Evolutionary conservation across 176 grass and related monocot genomes (phyloP).

Genomic region (Raddia distichophylla): DNA sequence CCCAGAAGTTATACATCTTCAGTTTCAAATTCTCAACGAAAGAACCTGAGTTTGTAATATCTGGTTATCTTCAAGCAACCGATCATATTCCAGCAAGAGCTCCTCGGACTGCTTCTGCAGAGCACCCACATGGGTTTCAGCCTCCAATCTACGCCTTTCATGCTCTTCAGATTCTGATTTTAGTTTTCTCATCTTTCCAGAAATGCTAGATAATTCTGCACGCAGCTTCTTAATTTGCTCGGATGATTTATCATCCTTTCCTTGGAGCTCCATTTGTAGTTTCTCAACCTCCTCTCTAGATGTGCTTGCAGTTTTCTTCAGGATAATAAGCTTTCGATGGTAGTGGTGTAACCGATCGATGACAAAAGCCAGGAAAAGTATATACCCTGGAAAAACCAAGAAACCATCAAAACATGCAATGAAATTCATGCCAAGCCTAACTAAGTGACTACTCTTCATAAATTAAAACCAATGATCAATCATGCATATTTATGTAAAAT

Average conservation of each 20-base stretch:
- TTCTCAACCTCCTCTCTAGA: constrained; percentile 64
- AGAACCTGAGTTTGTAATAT: constrained; percentile 58
- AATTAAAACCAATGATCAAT: neutral
- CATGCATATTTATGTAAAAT: neutral
- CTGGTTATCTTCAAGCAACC: constrained; percentile 61
- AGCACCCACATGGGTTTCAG: constrained; percentile 53
- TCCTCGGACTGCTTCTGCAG: constrained; percentile 63
- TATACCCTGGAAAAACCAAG: constrained; percentile 48
- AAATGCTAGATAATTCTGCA: constrained; percentile 36
- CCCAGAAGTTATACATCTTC: neutral
- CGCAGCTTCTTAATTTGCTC: constrained; percentile 48
- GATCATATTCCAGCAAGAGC: constrained; percentile 66
- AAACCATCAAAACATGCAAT: neutral
- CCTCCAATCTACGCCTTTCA: constrained; percentile 41
- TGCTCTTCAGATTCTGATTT: constrained; percentile 51
- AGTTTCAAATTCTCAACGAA: constrained; percentile 36
- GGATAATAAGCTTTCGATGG: constrained; percentile 45
- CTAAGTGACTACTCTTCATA: neutral
- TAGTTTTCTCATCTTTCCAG: constrained; percentile 55
- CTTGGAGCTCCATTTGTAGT: constrained; percentile 54
- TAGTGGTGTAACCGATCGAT: constrained; percentile 65
- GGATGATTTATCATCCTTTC: constrained; percentile 38
- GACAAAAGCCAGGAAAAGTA: constrained; percentile 62
- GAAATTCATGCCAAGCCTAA: neutral
- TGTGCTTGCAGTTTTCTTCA: constrained; percentile 46